phyloP scores from a whole-genome alignment of 129 eudicot genomes.

The Glebionis coronaria region DNA sequence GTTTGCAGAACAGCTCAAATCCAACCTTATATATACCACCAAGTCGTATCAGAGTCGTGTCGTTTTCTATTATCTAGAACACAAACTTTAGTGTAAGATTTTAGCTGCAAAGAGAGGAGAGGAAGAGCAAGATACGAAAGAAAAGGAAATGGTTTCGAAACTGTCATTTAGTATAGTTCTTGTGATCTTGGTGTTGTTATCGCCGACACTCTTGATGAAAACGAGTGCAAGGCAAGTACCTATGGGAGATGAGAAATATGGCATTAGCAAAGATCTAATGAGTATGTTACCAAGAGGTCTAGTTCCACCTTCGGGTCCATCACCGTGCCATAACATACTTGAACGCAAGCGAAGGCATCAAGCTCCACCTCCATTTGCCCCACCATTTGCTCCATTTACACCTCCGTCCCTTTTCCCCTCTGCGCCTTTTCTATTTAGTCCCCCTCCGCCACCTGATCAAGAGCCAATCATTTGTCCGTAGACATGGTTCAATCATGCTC shows the following conservation, averaged over 20 bases:
- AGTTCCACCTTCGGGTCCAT: slow-evolving; percentile 67
- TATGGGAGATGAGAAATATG: background rate
- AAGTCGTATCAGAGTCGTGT: slow-evolving; percentile 19
- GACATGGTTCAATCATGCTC: slow-evolving; percentile 3
- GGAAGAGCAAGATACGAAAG: background rate
- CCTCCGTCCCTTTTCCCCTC: slow-evolving; percentile 6
- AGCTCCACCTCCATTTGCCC: slow-evolving; percentile 8
- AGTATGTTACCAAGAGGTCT: slow-evolving; percentile 53
- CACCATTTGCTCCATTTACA: slow-evolving; percentile 6
- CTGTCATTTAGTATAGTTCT: background rate
- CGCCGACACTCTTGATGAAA: slow-evolving; percentile 3
- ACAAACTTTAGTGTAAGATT: slow-evolving; percentile 15
- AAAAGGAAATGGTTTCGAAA: slow-evolving; percentile 13
- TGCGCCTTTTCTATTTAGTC: slow-evolving; percentile 23
- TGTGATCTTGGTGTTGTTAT: background rate
- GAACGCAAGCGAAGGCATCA: slow-evolving; percentile 28
- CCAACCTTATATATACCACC: slow-evolving; percentile 13
- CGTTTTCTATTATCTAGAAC: slow-evolving; percentile 3
- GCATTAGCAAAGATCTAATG: background rate
- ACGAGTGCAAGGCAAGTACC: slow-evolving; percentile 4
- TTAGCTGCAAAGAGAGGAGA: slow-evolving; percentile 4
- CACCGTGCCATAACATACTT: slow-evolving; percentile 50
- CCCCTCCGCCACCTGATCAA: slow-evolving; percentile 33
- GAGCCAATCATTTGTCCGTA: slow-evolving; percentile 29
- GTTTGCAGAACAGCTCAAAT: slow-evolving; percentile 14